Base-by-base conservation (phyloP, 2,329 filamentous ascomycete species). In the Fusarium siculi region DNA sequence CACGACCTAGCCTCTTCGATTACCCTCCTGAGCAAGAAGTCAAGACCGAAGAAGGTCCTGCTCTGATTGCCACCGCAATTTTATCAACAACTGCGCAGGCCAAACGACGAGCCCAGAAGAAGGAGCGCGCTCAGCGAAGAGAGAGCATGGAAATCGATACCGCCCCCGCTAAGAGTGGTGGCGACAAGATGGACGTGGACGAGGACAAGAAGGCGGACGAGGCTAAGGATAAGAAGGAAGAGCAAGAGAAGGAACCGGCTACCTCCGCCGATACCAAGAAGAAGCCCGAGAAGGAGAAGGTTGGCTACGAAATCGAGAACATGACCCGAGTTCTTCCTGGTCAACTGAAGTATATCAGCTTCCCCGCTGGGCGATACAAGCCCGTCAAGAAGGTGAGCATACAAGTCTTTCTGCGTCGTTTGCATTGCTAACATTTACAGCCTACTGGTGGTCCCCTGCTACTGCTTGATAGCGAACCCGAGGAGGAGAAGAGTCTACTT, bases 131-230 rank as follows among this genome's bases (percentile, higher is more conserved):
- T 42, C 93, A 95, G 79, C 90, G 94, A 69, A 89, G 93, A 18
- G 96, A 98, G 84, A 97, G 94, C 84, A 98, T 99, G 95, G 96
- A 98, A 74, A 88, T 98, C 55, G 96, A 98, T 79, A 88, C 92
- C 55, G 90, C 92, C 1, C 93, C 93, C 5, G 61, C 79, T 43
- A 83, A 84, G 72, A 85, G 88, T 30, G 85, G 88, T 37, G 87
- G 87, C 7, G 95, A 97, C 73, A 97, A 97, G 88, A 97, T 97
- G 95, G 96, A 98, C 14, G 82, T 92, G 12, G 93, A 94, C 73
- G 90, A 91, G 10, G 91, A 93, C 52, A 90, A 91, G 76, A 82
- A 85, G 72, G 81, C 44, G 8, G 76, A 83, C 59, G 84, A 87
- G 44, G 80, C 85, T 39, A 89, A 89, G 71, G 90, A 92, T 52